Percentiles rank a stretch among this genome's conserved stretches.
phyloP scores from a whole-genome alignment of 2,329 filamentous ascomycete species.

The Venturia pyrina region DNA sequence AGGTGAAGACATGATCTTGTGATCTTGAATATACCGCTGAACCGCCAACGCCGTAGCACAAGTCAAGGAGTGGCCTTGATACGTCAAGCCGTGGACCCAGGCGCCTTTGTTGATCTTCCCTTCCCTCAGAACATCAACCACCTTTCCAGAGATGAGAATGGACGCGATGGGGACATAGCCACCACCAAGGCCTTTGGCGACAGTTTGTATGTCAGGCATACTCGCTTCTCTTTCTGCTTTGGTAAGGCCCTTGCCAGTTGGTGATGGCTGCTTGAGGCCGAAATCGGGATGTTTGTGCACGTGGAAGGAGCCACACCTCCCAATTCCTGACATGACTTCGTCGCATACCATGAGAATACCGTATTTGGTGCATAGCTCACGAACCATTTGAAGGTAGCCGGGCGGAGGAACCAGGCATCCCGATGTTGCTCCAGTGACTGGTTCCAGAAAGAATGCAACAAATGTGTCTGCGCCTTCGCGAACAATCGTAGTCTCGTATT shows the following conservation, averaged over 20 bases:
- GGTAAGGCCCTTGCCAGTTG: not conserved
- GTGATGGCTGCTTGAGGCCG: not conserved
- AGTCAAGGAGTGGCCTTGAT: conserved; percentile 31
- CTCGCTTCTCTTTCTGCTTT: conserved; percentile 31
- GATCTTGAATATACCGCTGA: conserved; percentile 29
- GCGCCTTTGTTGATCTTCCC: not conserved
- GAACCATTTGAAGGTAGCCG: conserved; percentile 62
- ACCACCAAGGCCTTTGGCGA: conserved; percentile 50
- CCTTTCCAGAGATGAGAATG: conserved; percentile 1
- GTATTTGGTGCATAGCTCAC: conserved; percentile 57
- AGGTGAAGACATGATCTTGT: conserved; percentile 28
- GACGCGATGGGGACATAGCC: conserved; percentile 10
- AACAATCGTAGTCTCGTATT: conserved; percentile 58
- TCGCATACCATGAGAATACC: conserved; percentile 67
- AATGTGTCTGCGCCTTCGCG: conserved; percentile 54
- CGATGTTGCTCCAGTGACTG: conserved; percentile 55
- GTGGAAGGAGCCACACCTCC: conserved; percentile 48
- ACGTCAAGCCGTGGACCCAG: conserved; percentile 11
- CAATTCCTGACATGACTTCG: conserved; percentile 64
- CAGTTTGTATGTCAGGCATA: conserved; percentile 54
- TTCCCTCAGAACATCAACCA: conserved; percentile 5
- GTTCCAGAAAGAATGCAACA: conserved; percentile 63
- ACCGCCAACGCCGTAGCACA: conserved; percentile 34
- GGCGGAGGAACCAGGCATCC: conserved; percentile 57
- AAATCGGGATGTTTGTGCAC: conserved; percentile 43